Base-by-base conservation (phyloP, 176 grass and related monocot species). In the Bothriochloa decipiens region DNA sequence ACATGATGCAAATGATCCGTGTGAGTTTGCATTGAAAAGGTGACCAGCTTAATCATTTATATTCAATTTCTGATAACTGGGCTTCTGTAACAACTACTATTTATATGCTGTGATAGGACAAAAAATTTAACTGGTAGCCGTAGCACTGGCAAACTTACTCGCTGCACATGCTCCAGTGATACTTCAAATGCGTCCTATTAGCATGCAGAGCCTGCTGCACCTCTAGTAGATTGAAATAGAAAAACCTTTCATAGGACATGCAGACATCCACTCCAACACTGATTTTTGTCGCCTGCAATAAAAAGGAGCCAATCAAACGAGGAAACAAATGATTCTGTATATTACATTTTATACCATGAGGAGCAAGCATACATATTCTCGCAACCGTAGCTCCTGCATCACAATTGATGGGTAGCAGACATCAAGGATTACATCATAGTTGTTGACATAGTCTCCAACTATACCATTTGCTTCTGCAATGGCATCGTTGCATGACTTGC, bases 361-460 rank as follows among this genome's bases (percentile, higher is more conserved):
- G 20, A 68, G 47, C 43, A 71, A 67, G 72, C 89, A 73, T 96
- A 99, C 96, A 86, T 96, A 99, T 99, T 96, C 89, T 74, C 88
- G 90, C 78, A 99, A 61, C 39, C 93, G 84, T 46, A 99, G 69
- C 77, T 99, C 96, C 84, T 99, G 96, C 86, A 88, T 89, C 82
- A 96, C 91, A 23, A 99, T 96, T 71, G 91, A 89, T 7, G 96
- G 93, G 80, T 99, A 99, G 82, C 96, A 99, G n/a, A 99, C 93
- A 65, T 96, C 96, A 1, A 99, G 75, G 75, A 99, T 92, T 67
- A 99, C 91, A 66, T 99, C 96, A 7, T 99, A 99, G 41, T 84
- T 85, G 78, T 99, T 92, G 28, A 99, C 67, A 23, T 99, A 99
- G 50, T 99, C 79, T 43, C 96, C 96, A 55, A 99, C 89, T 57